These are phyloP conservation scores for Hypocreales sp. DNA, from an alignment of 2,329 filamentous ascomycete genomes.

Conservation along the genomic window DNA sequence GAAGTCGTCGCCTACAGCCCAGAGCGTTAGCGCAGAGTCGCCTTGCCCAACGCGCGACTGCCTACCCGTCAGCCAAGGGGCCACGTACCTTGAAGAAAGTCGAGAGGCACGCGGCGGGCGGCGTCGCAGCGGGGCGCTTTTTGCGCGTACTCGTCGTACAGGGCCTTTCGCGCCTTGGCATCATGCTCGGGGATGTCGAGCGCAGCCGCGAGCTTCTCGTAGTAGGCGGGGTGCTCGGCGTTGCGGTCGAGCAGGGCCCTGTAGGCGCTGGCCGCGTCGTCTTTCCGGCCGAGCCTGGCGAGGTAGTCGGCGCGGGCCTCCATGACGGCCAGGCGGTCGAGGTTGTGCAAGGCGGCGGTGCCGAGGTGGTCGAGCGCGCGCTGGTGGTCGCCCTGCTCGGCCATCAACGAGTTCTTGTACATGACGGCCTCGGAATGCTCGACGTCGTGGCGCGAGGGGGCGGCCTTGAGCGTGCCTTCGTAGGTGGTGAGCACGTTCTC, in stretches of 20 bases:
- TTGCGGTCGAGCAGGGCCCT: conserved; percentile 72
- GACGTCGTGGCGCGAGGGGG: conserved; percentile 62
- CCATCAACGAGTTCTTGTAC: conserved; percentile 93
- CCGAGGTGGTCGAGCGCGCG: conserved; percentile 80
- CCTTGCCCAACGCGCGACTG: no score
- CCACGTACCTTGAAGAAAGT: conserved; percentile 60
- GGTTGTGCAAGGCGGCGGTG: conserved; percentile 55
- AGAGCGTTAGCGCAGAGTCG: no score
- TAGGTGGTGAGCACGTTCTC: conserved; percentile 86
- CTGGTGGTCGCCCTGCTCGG: conserved; percentile 70
- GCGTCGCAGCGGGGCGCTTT: conserved; percentile 77
- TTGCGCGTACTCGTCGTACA: conserved; percentile 64
- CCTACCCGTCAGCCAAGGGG: no score
- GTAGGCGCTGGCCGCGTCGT: conserved; percentile 73
- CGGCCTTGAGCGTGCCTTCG: conserved; percentile 78
- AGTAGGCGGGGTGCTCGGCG: conserved; percentile 75
- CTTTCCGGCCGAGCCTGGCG: conserved; percentile 56
- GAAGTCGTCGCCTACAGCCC: conserved; percentile 57
- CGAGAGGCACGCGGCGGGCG: conserved; percentile 69
- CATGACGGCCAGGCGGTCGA: conserved; percentile 74
- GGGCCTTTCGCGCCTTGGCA: conserved; percentile 45
- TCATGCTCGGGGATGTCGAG: conserved; percentile 47
- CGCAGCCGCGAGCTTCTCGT: conserved; percentile 56
- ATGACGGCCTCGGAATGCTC: conserved; percentile 89
- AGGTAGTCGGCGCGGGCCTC: conserved; percentile 80